Percentiles rank a stretch among this genome's conserved stretches.
phyloP scores from a whole-genome alignment of 345 rosid genomes.

The Sapria himalayana region DNA sequence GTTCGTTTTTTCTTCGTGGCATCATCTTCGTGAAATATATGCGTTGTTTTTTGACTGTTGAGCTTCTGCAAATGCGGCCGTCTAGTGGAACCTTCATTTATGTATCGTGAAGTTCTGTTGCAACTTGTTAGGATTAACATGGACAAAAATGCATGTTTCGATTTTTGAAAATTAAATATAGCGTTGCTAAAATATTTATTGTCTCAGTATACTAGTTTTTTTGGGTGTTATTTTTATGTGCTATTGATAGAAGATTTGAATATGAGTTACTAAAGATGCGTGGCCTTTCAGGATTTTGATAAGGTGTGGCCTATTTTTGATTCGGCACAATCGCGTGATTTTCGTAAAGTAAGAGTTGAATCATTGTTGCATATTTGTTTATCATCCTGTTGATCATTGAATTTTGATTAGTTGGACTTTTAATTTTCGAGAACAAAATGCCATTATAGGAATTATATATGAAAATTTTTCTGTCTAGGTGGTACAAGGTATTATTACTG shows the following conservation, averaged over 20 bases:
- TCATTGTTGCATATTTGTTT: conserved; percentile 1
- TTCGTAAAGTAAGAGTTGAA: conserved; percentile 44
- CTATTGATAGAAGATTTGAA: conserved; percentile 2
- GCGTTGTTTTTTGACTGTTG: too few relatives aligned
- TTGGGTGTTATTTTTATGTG: conserved; percentile 1
- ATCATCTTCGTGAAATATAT: too few relatives aligned
- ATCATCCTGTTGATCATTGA: conserved; percentile 1
- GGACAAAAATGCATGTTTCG: not conserved
- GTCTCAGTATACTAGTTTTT: conserved; percentile 5
- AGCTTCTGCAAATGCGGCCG: too few relatives aligned
- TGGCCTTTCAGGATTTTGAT: conserved; percentile 85
- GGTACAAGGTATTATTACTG: conserved; percentile 93
- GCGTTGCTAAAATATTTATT: too few relatives aligned
- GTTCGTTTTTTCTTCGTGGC: too few relatives aligned
- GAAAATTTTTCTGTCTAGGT: conserved; percentile 26
- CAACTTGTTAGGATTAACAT: too few relatives aligned
- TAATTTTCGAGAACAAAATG: too few relatives aligned
- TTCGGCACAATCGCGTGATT: conserved; percentile 95
- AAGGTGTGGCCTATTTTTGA: conserved; percentile 99
- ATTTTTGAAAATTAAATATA: conserved; percentile 1
- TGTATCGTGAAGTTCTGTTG: too few relatives aligned
- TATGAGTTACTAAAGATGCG: too few relatives aligned
- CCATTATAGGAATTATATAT: too few relatives aligned
- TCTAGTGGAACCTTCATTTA: too few relatives aligned
- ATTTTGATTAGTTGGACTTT: not conserved